These are phyloP conservation scores for Camellia lanceoleosa DNA, from an alignment of 148 eudicot genomes.

Conservation along the genomic window DNA sequence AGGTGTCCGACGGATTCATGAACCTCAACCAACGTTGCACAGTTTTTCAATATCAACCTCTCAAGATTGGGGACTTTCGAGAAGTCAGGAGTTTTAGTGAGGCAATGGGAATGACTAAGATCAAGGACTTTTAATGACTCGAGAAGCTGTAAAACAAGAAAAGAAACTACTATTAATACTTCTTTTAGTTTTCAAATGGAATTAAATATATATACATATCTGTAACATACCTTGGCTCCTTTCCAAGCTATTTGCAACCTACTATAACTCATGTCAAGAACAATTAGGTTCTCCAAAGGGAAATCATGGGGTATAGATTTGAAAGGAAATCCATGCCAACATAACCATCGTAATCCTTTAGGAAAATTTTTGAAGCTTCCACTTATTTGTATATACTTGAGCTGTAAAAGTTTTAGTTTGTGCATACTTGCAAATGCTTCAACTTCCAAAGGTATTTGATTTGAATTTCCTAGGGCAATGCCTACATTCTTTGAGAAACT, in stretches of 20 bases:
- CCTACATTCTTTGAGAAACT: neutral
- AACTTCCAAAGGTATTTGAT: neutral
- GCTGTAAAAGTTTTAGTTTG: neutral
- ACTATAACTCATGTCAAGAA: neutral
- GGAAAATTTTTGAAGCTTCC: neutral
- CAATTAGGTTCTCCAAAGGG: neutral
- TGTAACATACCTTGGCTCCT: neutral
- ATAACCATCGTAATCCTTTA: neutral
- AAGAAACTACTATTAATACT: neutral
- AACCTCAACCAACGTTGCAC: conserved; percentile 1
- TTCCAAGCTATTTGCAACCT: neutral
- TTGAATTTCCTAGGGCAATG: too few species aligned
- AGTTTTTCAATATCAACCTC: conserved; percentile 4
- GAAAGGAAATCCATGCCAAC: neutral
- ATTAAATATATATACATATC: too few species aligned
- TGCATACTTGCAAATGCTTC: neutral
- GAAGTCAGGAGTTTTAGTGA: conserved; percentile 13
- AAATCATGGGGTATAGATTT: neutral
- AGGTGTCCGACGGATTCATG: conserved; percentile 17
- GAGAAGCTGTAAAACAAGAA: neutral
- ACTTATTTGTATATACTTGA: neutral
- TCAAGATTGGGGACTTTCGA: neutral
- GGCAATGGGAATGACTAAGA: conserved; percentile 14
- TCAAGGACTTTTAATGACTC: conserved; percentile 14
- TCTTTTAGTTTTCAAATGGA: too few species aligned